Conservation (phyloP, 2,329 filamentous ascomycete genomes). For the Colletotrichum graminicola region DNA sequence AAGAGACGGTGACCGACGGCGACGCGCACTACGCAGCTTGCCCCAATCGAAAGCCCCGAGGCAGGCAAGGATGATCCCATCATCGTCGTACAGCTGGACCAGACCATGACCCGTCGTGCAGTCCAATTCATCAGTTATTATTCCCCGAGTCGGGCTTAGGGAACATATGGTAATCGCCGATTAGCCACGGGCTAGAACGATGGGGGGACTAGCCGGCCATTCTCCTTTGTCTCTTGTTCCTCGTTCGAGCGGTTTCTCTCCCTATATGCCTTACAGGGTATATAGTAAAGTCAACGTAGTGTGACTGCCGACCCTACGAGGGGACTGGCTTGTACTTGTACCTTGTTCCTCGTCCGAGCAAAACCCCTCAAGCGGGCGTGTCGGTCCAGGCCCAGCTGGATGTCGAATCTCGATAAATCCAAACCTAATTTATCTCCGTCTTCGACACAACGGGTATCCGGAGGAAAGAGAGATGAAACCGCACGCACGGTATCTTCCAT, state of each 20-base stretch:
- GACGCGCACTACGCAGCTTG: not conserved
- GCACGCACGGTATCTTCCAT: conserved; percentile 16
- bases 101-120: not conserved
- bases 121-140: not conserved
- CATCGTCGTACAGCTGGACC: not conserved
- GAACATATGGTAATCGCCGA: not conserved
- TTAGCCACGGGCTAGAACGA: not conserved
- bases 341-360: not conserved
- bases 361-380: not conserved
- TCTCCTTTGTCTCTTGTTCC: not conserved
- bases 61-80: not conserved
- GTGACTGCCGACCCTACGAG: too few relatives aligned
- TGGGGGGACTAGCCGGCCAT: not conserved
- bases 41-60: not conserved
- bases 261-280: too few relatives aligned
- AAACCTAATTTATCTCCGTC: not conserved
- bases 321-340: too few relatives aligned
- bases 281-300: too few relatives aligned
- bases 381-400: not conserved
- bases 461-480: too few relatives aligned
- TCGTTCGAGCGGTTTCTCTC: not conserved
- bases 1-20: not conserved
- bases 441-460: too few relatives aligned
- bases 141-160: not conserved
- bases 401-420: not conserved